Evolutionary conservation across 176 grass and related monocot species (phyloP).

Genomic region (Puya raimondii): DNA sequence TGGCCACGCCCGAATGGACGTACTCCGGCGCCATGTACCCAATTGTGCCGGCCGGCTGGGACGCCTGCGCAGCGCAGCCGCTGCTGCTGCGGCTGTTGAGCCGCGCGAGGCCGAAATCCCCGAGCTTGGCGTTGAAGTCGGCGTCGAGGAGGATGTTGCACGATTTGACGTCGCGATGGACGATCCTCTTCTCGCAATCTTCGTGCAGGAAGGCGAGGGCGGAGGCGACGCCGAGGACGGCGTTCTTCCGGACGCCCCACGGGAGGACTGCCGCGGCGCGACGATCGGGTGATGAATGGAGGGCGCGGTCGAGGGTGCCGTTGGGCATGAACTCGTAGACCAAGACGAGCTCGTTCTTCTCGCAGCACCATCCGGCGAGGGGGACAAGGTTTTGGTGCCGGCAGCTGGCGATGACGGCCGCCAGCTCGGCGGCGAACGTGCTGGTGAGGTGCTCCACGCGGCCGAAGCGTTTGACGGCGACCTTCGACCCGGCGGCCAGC

Average conservation of each 20-base stretch:
- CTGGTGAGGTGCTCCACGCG: conserved; percentile 28
- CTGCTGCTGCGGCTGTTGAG: conserved; percentile 43
- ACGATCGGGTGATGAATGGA: conserved; percentile 13
- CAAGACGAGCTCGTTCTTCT: conserved; percentile 53
- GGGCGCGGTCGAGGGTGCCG: conserved; percentile 41
- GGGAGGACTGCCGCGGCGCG: conserved; percentile 20
- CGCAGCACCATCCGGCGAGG: conserved; percentile 40
- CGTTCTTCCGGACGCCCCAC: conserved; percentile 44
- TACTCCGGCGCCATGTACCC: conserved; percentile 66
- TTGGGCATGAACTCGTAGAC: conserved; percentile 86
- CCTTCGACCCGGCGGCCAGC: conserved; percentile 38
- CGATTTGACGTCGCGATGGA: conserved; percentile 69
- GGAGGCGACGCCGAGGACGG: conserved; percentile 43
- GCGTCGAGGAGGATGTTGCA: conserved; percentile 65
- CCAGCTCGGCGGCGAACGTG: conserved; percentile 37
- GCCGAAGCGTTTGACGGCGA: conserved; percentile 59
- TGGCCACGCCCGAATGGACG: conserved; percentile 49
- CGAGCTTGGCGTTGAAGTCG: conserved; percentile 53
- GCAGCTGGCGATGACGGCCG: conserved; percentile 31
- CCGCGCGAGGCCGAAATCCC: conserved; percentile 74
- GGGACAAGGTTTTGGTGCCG: conserved; percentile 57
- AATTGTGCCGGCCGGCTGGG: conserved; percentile 55
- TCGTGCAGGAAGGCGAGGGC: conserved; percentile 63
- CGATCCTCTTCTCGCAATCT: conserved; percentile 55
- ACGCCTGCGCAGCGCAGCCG: conserved; percentile 26